Percentiles rank a stretch among this genome's conserved stretches.
phyloP scores from a whole-genome alignment of 176 grass and related monocot genomes.

The Rhynchospora breviuscula region DNA sequence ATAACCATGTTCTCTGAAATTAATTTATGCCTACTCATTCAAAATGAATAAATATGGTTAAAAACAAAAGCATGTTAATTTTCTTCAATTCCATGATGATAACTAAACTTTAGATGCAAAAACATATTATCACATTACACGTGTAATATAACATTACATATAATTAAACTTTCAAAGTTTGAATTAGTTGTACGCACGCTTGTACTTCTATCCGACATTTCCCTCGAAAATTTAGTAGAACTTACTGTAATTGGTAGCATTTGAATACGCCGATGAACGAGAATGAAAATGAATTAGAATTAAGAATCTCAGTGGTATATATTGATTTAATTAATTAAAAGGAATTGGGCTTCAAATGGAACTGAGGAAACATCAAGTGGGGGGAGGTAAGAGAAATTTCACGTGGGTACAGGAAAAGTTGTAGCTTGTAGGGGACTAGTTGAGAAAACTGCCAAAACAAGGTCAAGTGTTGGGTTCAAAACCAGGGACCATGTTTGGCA shows the following conservation, averaged over 20 bases:
- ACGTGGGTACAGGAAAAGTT: conserved; percentile 8
- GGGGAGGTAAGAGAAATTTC: neutral
- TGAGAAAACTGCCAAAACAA: conserved; percentile 10
- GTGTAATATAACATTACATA: neutral
- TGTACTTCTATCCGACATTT: neutral
- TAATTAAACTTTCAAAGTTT: neutral
- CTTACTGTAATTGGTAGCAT: neutral
- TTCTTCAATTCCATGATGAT: neutral
- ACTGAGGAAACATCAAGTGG: neutral
- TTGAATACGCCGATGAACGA: neutral
- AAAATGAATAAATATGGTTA: no score
- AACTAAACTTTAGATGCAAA: neutral
- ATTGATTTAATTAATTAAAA: neutral
- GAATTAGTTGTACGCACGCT: neutral
- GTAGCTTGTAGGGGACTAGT: neutral
- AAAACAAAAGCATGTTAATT: no score
- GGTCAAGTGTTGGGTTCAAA: conserved; percentile 10
- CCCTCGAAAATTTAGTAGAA: neutral
- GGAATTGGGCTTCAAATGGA: neutral
- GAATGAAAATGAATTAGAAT: neutral
- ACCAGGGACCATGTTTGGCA: neutral
- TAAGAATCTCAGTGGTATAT: neutral
- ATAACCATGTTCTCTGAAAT: no score
- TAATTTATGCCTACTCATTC: no score
- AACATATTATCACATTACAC: neutral